These are phyloP conservation scores for Aspergillus carbonarius DNA, from an alignment of 2,329 filamentous ascomycete genomes.

Conservation along the genomic window DNA sequence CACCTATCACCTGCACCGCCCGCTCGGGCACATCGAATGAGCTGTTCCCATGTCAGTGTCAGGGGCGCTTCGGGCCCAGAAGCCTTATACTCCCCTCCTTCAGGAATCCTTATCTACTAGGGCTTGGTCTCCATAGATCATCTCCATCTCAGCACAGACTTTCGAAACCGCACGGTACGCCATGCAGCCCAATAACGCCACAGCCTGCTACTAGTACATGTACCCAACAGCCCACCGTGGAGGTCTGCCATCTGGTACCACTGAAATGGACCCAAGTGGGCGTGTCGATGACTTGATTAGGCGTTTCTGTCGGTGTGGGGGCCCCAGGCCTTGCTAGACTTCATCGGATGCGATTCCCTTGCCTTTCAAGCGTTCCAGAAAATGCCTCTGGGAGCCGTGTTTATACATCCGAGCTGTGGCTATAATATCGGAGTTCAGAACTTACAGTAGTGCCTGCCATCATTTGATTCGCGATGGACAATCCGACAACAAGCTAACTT, in stretches of 20 bases:
- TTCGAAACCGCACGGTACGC: not conserved
- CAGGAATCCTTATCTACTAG: not conserved
- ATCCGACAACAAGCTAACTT: not conserved
- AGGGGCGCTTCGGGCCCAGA: not conserved
- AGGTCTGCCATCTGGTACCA: slow-evolving; percentile 16
- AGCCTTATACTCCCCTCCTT: not conserved
- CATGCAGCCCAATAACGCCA: slow-evolving; percentile 6
- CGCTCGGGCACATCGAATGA: slow-evolving; percentile 5
- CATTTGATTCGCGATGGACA: not conserved
- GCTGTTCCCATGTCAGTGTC: not conserved
- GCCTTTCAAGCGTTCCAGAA: not conserved
- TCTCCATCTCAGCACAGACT: not conserved
- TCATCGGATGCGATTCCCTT: not conserved
- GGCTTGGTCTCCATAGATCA: not conserved
- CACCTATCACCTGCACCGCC: slow-evolving; percentile 11
- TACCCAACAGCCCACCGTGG: slow-evolving; percentile 12
- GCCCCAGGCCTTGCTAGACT: not conserved
- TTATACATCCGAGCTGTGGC: not conserved
- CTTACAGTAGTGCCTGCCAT: not conserved
- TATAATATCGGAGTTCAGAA: not conserved
- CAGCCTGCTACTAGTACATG: slow-evolving; percentile 1
- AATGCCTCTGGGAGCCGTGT: not conserved
- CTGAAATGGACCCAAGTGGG: slow-evolving; percentile 9
- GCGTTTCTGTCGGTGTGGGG: not conserved
- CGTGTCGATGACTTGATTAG: not conserved